Evolutionary conservation across 129 eudicot genomes (phyloP).

Genomic region (Lactuca sativa): DNA sequence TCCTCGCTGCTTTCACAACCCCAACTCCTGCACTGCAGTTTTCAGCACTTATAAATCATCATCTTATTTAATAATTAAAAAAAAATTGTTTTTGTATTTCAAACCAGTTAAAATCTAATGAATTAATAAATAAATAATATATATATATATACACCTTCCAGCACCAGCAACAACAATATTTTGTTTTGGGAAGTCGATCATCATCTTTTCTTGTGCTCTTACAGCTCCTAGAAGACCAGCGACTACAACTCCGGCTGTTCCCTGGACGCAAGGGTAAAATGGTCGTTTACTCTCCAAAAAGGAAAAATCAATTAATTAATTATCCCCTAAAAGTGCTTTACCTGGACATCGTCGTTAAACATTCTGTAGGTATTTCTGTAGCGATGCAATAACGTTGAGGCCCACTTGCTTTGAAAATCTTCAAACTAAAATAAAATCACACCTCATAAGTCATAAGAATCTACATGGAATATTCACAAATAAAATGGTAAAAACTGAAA

Average conservation of each 20-base stretch:
- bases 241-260: constrained; percentile 95
- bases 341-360: constrained; percentile 99
- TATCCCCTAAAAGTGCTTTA: constrained; percentile 19
- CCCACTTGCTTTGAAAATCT: constrained; percentile 98
- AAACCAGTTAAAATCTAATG: background rate
- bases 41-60: background rate
- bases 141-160: constrained; percentile 54
- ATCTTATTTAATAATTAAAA: no score
- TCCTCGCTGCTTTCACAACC: constrained; percentile 92
- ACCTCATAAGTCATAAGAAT: constrained; percentile 16
- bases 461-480: constrained; percentile 12
- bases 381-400: constrained; percentile 75
- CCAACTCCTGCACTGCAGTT: constrained; percentile 87
- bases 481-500: background rate
- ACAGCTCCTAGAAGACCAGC: constrained; percentile 99
- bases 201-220: constrained; percentile 87
- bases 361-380: constrained; percentile 79
- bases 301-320: background rate
- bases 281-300: background rate
- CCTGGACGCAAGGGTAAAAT: constrained; percentile 36
- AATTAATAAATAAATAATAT: background rate
- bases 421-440: constrained; percentile 61
- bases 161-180: constrained; percentile 95
- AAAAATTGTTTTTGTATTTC: no score
- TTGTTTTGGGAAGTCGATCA: constrained; percentile 93